Base-by-base conservation (phyloP, 768 basidiomycete species). In the Termitomyces sp. region DNA sequence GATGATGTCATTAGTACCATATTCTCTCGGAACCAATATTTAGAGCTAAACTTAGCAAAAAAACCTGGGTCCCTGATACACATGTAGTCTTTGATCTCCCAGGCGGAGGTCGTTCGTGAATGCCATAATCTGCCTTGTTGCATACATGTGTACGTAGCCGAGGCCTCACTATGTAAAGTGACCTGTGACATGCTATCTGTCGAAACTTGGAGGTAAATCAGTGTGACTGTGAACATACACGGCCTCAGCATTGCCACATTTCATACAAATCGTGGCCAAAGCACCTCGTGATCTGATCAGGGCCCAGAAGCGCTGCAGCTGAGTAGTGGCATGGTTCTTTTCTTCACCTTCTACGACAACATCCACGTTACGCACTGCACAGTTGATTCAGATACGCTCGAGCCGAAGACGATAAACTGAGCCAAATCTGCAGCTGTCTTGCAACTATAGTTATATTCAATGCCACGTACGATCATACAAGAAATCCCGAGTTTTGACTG, bases 401-500 rank as follows among this genome's bases (percentile, higher is more conserved):
- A 44, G 9, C 7, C 32, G 5, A 36, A 54, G 53, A 26, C 13
- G 29, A 24, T 34, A 34, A 27, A 39, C 50, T 52, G 50, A 52
- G n/a, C n/a, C 20, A 7, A 29, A 29, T 26, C 26, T 26, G 16
- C 36, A 51, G n/a, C 34, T n/a, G 36, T 37, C 32, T 36, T 22
- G 37, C 24, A 42, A 44, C 22, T 43, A 31, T 7, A 46, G 2
- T 46, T 10, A 13, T 8, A 12, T 8, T 32, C 53, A 1, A 47
- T 56, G 46, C 37, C 55, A n/a, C 55, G 55, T 13, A 29, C 37
- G 22, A 56, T 56, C 5, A 27, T 56, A 39, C 55, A 56, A 16
- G 55, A 56, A 48, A 56, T 56, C 34, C 55, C 55, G 8, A 56
- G 55, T 31, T 41, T 56, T 24, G 55, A 56, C 27, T 56, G 55